Base-by-base conservation (phyloP, 1,139 yeast genomes). In the Arxiozyma telluris region DNA sequence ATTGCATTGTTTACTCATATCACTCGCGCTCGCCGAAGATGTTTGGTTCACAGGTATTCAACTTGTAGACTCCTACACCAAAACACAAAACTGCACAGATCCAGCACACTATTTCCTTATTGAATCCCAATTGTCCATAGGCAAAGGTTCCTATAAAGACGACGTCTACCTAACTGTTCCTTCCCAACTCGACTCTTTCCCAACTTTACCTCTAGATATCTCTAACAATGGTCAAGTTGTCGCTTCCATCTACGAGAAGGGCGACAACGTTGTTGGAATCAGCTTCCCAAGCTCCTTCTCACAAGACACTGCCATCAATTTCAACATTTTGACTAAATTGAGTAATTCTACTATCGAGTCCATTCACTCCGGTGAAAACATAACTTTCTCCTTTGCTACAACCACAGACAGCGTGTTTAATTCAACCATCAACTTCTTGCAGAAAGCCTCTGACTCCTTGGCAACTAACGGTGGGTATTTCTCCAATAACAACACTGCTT, bases 81-180 rank as follows among this genome's bases (percentile, higher is more conserved):
- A 57, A 6, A 51, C 57, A 17, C 53, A 57, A n/a, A 56, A 59
- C 21, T 64, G 66, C 45, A 58, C 61, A 17, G 64, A 64, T 52
- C 54, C 57, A 18, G 51, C 59, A 49, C 66, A 65, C 53, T 64
- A 65, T 66, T 64, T 65, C 52, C 42, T 63, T 34, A 54, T 66
- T 15, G 58, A 58, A 41, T 64, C 64, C 3, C 64, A 63, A 45
- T 44, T 66, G 25, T 60, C 55, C 42, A 57, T 64, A 11, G 57
- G 64, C 5, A 55, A 57, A 30, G 64, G 63, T 25, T 53, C 54
- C 27, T 48, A 53, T 21, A 38, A 44, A 8, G 22, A 23, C 11
- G 60, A 59, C 11, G 49, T 66, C 8, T 58, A 54, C 39, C 52
- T 66, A 21, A 59, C 61, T 8, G 58, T 64, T n/a, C 69, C 69